Base-by-base conservation (phyloP, 1,284 basidiomycete genomes). In the Heimioporus retisporus region DNA sequence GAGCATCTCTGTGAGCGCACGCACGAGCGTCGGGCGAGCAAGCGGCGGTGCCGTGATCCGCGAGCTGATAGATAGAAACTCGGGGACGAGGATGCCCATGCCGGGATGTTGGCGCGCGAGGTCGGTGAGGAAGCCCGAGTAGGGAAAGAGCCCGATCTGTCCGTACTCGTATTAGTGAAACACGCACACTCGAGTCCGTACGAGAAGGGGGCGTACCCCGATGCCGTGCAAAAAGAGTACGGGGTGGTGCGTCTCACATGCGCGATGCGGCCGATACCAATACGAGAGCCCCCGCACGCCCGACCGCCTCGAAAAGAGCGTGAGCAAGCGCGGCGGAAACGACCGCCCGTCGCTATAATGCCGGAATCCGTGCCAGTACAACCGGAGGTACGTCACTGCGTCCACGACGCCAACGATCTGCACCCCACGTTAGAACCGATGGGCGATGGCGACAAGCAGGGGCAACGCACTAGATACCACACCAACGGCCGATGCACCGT, bases 221-320 rank as follows among this genome's bases (percentile, higher is more conserved):
- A 91, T 87, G 16, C 90, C 90, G 66, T 92, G 90, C 1, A 92
- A 73, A 71, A 92, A 90, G 15, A 91, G 73, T 16, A 92, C 78
- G 0, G 89, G 88, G 15, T 80, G 88, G 15, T 80, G 79, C 68
- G 84, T 86, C 5, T 80, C 81, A 15, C 65, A 64, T 2, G 85
- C 85, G 42, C 77, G 80, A 67, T 90, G 88, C 0, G 88, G 88
- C 2, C 87, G 84, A 73, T 88, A 86, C 90, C 90, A 92, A 74
- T 90, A 91, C 0, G 88, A 83, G 10, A 90, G 71, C 4, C 83
- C 72, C 2, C 80, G 73, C 23, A 80, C 74, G 0, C 76, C 69
- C 1, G 87, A 84, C 3, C 72, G 65, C 23, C 71, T 75, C 13
- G 88, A 90, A 48, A 89, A 75, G 1, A 84, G 42, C 7, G 81